Base-by-base conservation (phyloP, 108 stramenopile genomes). In the Parmales sp. region DNA sequence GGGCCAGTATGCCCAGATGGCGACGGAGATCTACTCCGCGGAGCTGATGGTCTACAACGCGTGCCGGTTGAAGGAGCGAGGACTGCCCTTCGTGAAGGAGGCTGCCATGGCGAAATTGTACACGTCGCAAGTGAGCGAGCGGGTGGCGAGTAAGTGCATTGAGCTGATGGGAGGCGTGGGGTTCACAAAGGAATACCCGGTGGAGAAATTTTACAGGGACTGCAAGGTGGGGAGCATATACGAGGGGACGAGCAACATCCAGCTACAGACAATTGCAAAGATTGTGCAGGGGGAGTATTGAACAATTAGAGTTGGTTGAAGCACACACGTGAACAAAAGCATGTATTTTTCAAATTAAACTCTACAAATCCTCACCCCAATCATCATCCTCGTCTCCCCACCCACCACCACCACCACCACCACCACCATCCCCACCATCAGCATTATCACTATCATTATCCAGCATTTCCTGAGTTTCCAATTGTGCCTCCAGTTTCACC, bases 181-280 rank as follows among this genome's bases (percentile, higher is more conserved):
- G 23, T 95, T 94, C 71, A 94, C 91, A 1, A 76, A 88, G 72
- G 94, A 95, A 54, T 65, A 85, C 65, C 64, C 86, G 26, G 91
- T 82, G 6, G 96, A 97, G 73, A 97, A 97, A 71, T 94, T 94
- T 72, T 97, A 83, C 74, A 80, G 96, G 49, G 96, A 97, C 75
- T 91, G 88, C 82, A 95, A 94, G 73, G 92, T 97, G 68, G 96
- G 96, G 0, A 86, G 86, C 39, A 97, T 97, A 65, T 97, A 97
- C 74, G 96, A 97, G 76, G 95, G 91, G 4, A 91, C 82, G 13
- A 65, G 63, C 54, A 88, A 88, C 69, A 86, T 89, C 69, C 86
- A 88, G 81, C 84, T 88, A 23, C 73, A 84, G 41, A 89, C 88
- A 25, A 89, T 89, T 75, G 88, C 86, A 23, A 89, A 88, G 69